Base-by-base conservation (phyloP, 108 stramenopile genomes). In the Fragilaria crotonensis region DNA sequence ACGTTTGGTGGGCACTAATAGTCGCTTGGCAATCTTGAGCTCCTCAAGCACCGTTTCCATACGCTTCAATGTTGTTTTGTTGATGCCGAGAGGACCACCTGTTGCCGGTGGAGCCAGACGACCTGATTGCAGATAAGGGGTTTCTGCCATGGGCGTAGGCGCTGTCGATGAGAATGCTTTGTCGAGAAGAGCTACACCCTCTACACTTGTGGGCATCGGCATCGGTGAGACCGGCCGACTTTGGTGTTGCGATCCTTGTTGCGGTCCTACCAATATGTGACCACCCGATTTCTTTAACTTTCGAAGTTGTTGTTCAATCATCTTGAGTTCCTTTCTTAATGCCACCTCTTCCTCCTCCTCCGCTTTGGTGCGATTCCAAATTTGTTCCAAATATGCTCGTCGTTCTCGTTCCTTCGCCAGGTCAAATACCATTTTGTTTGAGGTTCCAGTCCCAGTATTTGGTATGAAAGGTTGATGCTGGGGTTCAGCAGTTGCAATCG, bases 71-170 rank as follows among this genome's bases (percentile, higher is more conserved):
- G 87, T 74, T 20, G 70, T 60, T 50, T 86, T 88, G 62, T 81
- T 88, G 44, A 95, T 49, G 9, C 87, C 85, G 11, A 54, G 32
- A 31, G 64, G 55, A 28, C 89, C 93, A 36, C 79, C 82, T 2
- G 74, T 60, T 3, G 79, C 77, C 22, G 93, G 93, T n/a, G 75
- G 70, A 46, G 69, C 70, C 48, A 91, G 58, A 18, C 93, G 67
- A n/a, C 84, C 84, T 4, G 89, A 91, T 71, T 91, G 89, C 25
- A 95, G 65, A 65, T 89, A 95, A 1, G 93, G 93, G 46, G 78
- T 82, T 51, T 75, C 75, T 18, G 87, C 71, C 55, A 75, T 81
- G 1, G 93, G 88, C 9, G 79, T 68, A 2, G 93, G 89, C 11
- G 87, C 84, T 47, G 87, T 86, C 4, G 79, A 69, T 27, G 71